Evolutionary conservation across 2,329 filamentous ascomycete genomes (phyloP).

Genomic region (Pyrenophora seminiperda): DNA sequence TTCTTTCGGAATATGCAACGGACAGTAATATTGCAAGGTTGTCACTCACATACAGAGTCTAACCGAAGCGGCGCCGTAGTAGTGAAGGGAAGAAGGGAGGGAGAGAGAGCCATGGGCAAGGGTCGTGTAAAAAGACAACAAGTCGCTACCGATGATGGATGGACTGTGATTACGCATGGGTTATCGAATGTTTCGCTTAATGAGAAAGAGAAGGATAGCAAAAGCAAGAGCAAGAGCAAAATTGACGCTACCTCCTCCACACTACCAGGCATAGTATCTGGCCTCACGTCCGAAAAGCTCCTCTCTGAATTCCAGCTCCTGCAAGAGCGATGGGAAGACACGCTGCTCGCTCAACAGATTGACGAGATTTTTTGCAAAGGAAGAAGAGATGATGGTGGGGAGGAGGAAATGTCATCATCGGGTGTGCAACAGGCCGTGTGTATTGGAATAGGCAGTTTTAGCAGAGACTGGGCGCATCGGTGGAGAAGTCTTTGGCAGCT

Average conservation of each 20-base stretch:
- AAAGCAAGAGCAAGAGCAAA: neutral
- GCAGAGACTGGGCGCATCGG: constrained; percentile 43
- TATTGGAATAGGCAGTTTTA: constrained; percentile 46
- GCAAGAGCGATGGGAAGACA: constrained; percentile 32
- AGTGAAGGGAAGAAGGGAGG: constrained; percentile 2
- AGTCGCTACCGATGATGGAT: constrained; percentile 41
- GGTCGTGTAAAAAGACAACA: constrained; percentile 39
- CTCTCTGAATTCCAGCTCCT: constrained; percentile 28
- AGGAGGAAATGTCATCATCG: neutral
- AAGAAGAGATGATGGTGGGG: constrained; percentile 10
- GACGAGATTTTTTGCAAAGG: constrained; percentile 9
- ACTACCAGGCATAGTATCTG: constrained; percentile 26
- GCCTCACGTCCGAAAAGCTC: constrained; percentile 34
- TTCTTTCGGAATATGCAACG: too few species aligned
- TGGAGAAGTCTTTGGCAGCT: constrained; percentile 46
- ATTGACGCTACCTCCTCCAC: constrained; percentile 5
- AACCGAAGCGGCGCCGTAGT: neutral
- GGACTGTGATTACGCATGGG: constrained; percentile 46
- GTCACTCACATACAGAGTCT: too few species aligned
- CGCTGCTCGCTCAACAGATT: constrained; percentile 29
- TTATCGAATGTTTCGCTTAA: constrained; percentile 16
- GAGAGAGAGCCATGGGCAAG: constrained; percentile 4
- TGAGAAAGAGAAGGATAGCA: neutral
- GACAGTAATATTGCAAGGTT: too few species aligned
- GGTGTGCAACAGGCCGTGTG: constrained; percentile 34